phyloP scores from a whole-genome alignment of 495 filamentous ascomycete species.

The Opeltia flavorubescens region DNA sequence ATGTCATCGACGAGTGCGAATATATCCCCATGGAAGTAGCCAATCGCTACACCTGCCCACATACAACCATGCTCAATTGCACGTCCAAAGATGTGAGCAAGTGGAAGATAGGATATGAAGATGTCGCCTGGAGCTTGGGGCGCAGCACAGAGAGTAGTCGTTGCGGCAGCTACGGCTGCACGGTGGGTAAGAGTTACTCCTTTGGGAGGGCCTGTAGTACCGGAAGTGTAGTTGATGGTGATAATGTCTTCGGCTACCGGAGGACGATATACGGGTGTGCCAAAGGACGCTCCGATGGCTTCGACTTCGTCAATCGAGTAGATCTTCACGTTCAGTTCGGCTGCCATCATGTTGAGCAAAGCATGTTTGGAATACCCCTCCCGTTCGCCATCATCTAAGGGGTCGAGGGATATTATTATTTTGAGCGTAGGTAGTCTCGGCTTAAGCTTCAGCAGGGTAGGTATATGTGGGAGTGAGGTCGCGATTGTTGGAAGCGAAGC shows the following conservation, averaged over 20 bases:
- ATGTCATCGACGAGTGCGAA: constrained; percentile 78
- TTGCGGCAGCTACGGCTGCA: constrained; percentile 62
- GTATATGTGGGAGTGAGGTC: constrained; percentile 72
- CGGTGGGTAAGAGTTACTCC: constrained; percentile 78
- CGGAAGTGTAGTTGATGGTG: constrained; percentile 96
- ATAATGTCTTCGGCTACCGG: constrained; percentile 64
- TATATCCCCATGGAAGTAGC: constrained; percentile 93
- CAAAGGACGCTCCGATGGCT: constrained; percentile 53
- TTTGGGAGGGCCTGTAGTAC: constrained; percentile 89
- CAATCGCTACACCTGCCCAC: constrained; percentile 60
- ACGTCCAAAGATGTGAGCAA: constrained; percentile 89
- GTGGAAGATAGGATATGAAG: constrained; percentile 74
- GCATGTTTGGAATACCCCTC: constrained; percentile 64
- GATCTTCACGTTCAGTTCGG: constrained; percentile 57
- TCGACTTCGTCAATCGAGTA: constrained; percentile 68
- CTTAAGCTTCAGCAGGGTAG: constrained; percentile 73
- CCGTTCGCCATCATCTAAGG: constrained; percentile 69
- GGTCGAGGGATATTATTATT: constrained; percentile 77
- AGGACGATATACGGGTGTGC: constrained; percentile 47
- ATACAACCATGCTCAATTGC: constrained; percentile 65
- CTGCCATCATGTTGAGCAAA: constrained; percentile 59
- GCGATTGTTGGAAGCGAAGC: constrained; percentile 60
- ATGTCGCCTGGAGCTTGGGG: constrained; percentile 39
- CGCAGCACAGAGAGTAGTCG: constrained; percentile 38
- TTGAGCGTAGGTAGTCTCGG: constrained; percentile 65